Percentiles rank a stretch among this genome's conserved stretches.
Conservation (phyloP, 768 basidiomycete species). For the Amanita pseudoporphyria region DNA sequence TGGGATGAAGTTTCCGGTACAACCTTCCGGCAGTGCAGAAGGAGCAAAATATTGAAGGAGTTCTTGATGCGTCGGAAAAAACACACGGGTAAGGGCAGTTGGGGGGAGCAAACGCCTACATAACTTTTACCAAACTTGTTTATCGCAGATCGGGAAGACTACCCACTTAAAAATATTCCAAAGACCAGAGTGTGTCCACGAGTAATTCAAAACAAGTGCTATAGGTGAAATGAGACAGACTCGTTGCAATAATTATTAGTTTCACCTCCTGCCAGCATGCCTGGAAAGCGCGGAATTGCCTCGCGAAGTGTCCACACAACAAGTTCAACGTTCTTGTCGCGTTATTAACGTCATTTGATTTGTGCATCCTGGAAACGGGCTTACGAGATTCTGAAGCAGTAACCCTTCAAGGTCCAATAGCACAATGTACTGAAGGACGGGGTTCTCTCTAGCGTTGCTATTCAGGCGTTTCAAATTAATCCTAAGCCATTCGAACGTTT, state of each 20-base stretch:
- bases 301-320: slow-evolving; percentile 58
- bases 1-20: slow-evolving; percentile 6
- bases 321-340: slow-evolving; percentile 44
- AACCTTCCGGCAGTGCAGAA: slow-evolving; percentile 50
- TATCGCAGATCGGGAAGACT: slow-evolving; percentile 3
- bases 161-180: slow-evolving; percentile 61
- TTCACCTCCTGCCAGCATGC: slow-evolving; percentile 66
- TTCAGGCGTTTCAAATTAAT: slow-evolving; percentile 43
- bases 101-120: slow-evolving; percentile 53
- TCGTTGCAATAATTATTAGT: neutral
- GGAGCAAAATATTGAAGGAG: slow-evolving; percentile 46
- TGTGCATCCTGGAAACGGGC: slow-evolving; percentile 15
- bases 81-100: slow-evolving; percentile 48
- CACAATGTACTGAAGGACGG: slow-evolving; percentile 56
- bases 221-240: slow-evolving; percentile 9
- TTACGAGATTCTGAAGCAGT: slow-evolving; percentile 48
- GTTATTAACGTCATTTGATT: slow-evolving; percentile 4
- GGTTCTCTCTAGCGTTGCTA: slow-evolving; percentile 20
- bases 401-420: slow-evolving; percentile 54
- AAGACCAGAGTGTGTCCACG: slow-evolving; percentile 61
- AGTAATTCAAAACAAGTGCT: slow-evolving; percentile 69
- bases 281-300: slow-evolving; percentile 61
- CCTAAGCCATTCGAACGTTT: slow-evolving; percentile 48
- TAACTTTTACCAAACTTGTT: neutral
- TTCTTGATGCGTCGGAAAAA: slow-evolving; percentile 51